phyloP scores from a whole-genome alignment of 1,139 yeast genomes.

The Sugiyamaella sp. region DNA sequence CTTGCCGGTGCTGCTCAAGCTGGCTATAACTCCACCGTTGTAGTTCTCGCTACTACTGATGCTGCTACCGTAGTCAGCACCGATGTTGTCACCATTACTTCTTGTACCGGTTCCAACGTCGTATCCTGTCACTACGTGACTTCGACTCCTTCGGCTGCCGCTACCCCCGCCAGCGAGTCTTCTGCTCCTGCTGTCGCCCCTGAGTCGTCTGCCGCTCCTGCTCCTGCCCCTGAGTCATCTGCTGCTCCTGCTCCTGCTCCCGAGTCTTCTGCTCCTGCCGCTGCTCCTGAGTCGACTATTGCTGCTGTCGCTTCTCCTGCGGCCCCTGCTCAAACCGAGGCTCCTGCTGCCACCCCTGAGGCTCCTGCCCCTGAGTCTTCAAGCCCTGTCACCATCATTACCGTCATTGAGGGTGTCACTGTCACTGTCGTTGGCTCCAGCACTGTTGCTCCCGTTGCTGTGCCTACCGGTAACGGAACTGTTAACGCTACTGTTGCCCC shows the following conservation, averaged over 20 bases:
- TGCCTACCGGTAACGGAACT: constrained; percentile 14
- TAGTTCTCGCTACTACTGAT: constrained; percentile 23
- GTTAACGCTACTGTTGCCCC: constrained; percentile 14
- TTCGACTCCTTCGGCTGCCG: constrained; percentile 25
- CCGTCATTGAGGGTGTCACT: constrained; percentile 38
- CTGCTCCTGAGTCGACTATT: constrained; percentile 31
- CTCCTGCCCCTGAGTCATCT: constrained; percentile 29
- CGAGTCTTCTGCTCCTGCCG: constrained; percentile 37
- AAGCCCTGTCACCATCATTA: constrained; percentile 34
- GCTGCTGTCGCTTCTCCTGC: constrained; percentile 24
- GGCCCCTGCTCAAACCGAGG: constrained; percentile 19
- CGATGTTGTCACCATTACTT: constrained; percentile 29
- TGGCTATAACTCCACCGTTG: constrained; percentile 19
- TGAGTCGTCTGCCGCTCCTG: constrained; percentile 22
- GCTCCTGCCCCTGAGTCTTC: constrained; percentile 29
- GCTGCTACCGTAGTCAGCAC: constrained; percentile 27
- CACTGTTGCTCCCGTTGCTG: constrained; percentile 26
- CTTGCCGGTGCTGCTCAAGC: constrained; percentile 25
- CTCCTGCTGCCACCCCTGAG: constrained; percentile 28
- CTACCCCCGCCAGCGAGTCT: constrained; percentile 21
- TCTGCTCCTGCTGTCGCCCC: constrained; percentile 21
- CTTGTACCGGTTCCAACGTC: constrained; percentile 34
- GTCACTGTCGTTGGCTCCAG: constrained; percentile 36
- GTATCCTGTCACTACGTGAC: constrained; percentile 35
- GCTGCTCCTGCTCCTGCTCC: constrained; percentile 35